Evolutionary conservation across 148 eudicot species (phyloP).

Genomic region (Suaeda aralocaspica): DNA sequence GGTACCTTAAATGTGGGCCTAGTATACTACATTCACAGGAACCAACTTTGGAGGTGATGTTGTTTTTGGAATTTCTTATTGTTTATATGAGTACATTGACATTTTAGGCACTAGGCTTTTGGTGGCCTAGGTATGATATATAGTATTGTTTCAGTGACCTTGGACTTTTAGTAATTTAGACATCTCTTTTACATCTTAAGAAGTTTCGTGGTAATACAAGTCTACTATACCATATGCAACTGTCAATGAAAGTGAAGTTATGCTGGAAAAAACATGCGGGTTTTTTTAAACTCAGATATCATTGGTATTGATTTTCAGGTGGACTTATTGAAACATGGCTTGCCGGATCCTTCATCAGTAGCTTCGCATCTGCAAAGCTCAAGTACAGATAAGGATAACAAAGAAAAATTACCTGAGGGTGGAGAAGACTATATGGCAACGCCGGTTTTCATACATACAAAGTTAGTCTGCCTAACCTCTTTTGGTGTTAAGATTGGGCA

Average conservation of each 20-base stretch:
- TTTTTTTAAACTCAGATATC: no score
- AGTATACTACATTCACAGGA: background rate
- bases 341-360: slow-evolving; percentile 85
- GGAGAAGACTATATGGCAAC: slow-evolving; percentile 74
- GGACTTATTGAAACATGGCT: slow-evolving; percentile 80
- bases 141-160: background rate
- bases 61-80: background rate
- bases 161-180: background rate
- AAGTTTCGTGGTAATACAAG: no score
- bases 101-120: background rate
- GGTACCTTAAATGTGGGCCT: background rate
- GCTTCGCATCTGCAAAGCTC: slow-evolving; percentile 56
- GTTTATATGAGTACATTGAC: background rate
- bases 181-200: background rate
- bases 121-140: background rate
- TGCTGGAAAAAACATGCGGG: no score
- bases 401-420: slow-evolving; percentile 55
- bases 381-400: slow-evolving; percentile 61
- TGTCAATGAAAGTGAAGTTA: no score
- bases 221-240: no score
- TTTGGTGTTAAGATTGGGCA: background rate
- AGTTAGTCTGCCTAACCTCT: slow-evolving; percentile 36
- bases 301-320: slow-evolving; percentile 47
- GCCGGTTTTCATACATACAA: slow-evolving; percentile 82
- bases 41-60: background rate